Conservation (phyloP, 1,284 basidiomycete genomes). For the Marasmius fiardii region DNA sequence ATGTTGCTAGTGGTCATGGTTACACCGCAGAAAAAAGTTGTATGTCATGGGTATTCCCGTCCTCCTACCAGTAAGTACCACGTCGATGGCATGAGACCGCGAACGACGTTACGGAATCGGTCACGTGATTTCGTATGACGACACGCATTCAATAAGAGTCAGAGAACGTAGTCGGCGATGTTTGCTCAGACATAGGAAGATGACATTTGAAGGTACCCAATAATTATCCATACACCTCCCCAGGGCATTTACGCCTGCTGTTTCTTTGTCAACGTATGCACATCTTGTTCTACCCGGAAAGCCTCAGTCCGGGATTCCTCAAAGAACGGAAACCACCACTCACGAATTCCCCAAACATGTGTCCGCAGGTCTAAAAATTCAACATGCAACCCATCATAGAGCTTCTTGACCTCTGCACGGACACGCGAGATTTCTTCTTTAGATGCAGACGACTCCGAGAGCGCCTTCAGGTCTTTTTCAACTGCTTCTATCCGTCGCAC, state of each 20-base stretch:
- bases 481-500: conserved; percentile 83
- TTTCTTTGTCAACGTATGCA: neutral
- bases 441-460: conserved; percentile 61
- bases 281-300: neutral
- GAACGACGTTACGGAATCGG: too few species aligned
- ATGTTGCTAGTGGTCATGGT: too few species aligned
- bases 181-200: too few species aligned
- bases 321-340: neutral
- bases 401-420: conserved; percentile 80
- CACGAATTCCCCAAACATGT: neutral
- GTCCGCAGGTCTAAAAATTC: conserved; percentile 21
- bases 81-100: too few species aligned
- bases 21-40: too few species aligned
- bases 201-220: too few species aligned
- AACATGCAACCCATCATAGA: conserved; percentile 77
- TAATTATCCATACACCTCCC: too few species aligned
- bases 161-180: too few species aligned
- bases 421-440: conserved; percentile 80
- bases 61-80: too few species aligned
- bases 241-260: neutral
- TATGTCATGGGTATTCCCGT: too few species aligned
- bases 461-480: conserved; percentile 82
- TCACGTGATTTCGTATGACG: too few species aligned
- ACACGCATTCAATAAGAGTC: too few species aligned
- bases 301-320: neutral